Conservation (phyloP, 805 yeast species). For the Hanseniaspora guilliermondii region DNA sequence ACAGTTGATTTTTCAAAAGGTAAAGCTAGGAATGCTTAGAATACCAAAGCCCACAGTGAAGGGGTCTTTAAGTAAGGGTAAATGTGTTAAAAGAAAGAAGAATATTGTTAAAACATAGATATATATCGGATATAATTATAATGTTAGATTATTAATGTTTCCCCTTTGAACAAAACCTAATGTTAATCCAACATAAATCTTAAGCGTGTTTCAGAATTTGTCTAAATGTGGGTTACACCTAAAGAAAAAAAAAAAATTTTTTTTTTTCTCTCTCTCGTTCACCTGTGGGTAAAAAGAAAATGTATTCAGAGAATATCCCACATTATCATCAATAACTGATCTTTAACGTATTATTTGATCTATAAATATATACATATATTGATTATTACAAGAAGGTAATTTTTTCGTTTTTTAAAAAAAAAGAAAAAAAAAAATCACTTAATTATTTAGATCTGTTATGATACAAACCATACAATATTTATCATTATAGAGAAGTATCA, state of each 20-base stretch:
- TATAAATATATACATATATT: no score
- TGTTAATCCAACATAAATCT: no score
- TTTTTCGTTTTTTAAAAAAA: no score
- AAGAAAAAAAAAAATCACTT: no score
- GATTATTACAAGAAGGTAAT: no score
- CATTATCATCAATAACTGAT: no score
- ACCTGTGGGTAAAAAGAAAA: no score
- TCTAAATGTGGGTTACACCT: background rate
- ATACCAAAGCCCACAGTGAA: background rate
- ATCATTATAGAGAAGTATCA: background rate
- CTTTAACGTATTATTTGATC: no score
- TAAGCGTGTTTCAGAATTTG: background rate
- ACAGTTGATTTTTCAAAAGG: background rate
- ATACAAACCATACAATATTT: background rate
- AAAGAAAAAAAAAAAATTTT: background rate
- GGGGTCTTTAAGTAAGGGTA: background rate
- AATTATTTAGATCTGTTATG: no score
- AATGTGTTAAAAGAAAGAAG: slow-evolving; percentile 9
- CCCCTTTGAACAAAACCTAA: background rate
- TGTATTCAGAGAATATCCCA: no score
- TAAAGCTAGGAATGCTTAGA: background rate
- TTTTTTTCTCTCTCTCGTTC: background rate
- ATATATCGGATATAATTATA: background rate
- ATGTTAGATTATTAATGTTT: background rate
- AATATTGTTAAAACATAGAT: background rate